Percentiles rank a stretch among this genome's conserved stretches.
Evolutionary conservation across 1,284 basidiomycete genomes (phyloP).

Genomic region (Rhodotorula mucilaginosa): DNA sequence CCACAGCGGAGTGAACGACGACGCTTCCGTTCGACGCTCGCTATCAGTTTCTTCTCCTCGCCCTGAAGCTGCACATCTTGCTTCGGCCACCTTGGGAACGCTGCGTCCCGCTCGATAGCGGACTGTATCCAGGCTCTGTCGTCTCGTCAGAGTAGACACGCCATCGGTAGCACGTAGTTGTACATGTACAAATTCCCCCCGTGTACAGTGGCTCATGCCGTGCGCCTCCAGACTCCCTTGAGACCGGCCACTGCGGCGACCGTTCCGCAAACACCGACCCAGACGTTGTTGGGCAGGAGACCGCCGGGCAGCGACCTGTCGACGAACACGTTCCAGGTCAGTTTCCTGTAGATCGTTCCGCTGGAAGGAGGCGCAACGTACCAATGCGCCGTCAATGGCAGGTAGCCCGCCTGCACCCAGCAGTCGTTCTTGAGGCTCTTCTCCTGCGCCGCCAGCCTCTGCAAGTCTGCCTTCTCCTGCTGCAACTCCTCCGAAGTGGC

Average conservation of each 20-base stretch:
- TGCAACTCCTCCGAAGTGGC: conserved; percentile 47
- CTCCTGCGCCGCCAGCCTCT: conserved; percentile 60
- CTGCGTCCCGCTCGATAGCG: too few relatives aligned
- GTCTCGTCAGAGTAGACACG: too few relatives aligned
- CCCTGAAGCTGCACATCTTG: too few relatives aligned
- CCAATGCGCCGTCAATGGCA: conserved; percentile 82
- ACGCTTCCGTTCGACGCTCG: too few relatives aligned
- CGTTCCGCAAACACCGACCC: conserved; percentile 38
- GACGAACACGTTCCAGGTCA: neutral
- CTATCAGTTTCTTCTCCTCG: too few relatives aligned
- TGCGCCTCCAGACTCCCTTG: conserved; percentile 27
- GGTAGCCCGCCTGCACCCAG: conserved; percentile 68
- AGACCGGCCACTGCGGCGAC: conserved; percentile 30
- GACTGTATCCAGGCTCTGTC: neutral
- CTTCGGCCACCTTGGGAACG: too few relatives aligned
- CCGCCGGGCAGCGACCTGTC: conserved; percentile 34
- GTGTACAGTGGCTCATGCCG: conserved; percentile 15
- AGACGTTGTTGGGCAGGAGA: conserved; percentile 29
- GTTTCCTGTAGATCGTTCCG: too few relatives aligned
- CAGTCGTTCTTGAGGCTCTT: conserved; percentile 70
- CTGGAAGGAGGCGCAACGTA: conserved; percentile 48
- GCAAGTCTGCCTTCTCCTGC: conserved; percentile 55
- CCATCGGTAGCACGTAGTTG: neutral
- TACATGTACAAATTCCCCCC: neutral
- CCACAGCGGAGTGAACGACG: too few relatives aligned